Evolutionary conservation across 2,329 filamentous ascomycete species (phyloP), one percentile per base, ranked within the genome.

Genomic region (Truncatella angustata): DNA sequence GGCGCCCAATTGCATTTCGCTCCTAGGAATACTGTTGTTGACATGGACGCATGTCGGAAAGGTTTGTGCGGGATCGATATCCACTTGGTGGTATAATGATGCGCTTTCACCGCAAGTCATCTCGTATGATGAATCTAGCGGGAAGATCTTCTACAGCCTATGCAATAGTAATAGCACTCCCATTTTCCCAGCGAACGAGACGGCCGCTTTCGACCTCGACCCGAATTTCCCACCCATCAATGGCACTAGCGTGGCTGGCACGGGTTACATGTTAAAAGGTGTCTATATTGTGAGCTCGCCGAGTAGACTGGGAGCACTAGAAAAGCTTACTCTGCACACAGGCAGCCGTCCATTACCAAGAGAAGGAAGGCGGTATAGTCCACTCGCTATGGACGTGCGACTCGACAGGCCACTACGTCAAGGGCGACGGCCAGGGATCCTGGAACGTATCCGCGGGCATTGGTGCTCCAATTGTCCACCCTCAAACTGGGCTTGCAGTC

Each of bases 401-500:
- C 21, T 26, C 37, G 0, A 49, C 28, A 3, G 16, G 36, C 18
- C 23, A 42, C 28, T 48, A 26, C n/a, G 12, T 35, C 18, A 18
- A 21, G 14, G 46, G 16, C 24, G 10, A 30, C 20, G 46, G 24
- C 7, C 18, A 11, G 10, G 18, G n/a, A 9, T 47, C 37, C 3
- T 53, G 23, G 23, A 44, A 45, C 10, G 34, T 60, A 43, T 57
- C 68, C 51, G 63, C 62, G 35, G 32, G 21, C 1, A 47, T 53
- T 1, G 55, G 53, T 1, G 28, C 54, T 2, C 40, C 54, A n/a
- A 51, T 67, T n/a, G n/a, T n/a, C 9, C 32, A 34, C 7, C 53
- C 63, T 32, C 52, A 62, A 40, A 65, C 67, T 1, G 65, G 64
- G 2, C 46, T 70, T n/a, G 51, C 61, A 3, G 58, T 58, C 4